Base-by-base conservation (phyloP, 1,139 yeast genomes). In the Pneumocystis sp. region DNA sequence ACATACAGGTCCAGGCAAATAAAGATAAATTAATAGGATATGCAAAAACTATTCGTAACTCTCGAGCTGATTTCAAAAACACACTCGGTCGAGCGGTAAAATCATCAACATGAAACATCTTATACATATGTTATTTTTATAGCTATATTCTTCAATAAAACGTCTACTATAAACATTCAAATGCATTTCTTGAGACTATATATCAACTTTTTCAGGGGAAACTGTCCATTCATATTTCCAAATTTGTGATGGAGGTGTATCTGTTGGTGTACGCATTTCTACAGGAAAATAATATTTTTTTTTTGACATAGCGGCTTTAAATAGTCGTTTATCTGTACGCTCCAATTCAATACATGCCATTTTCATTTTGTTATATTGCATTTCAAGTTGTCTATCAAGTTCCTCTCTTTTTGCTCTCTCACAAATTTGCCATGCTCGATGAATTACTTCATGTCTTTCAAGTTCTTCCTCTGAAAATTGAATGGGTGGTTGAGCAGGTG, bases 241-340 rank as follows among this genome's bases (percentile, higher is more conserved):
- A 39, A 89, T 81, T 68, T 82, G 81, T 72, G 83, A 84, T 59
- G 97, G 87, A n/a, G 98, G 98, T 69, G 80, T 89, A 66, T 90
- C 95, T 0, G 96, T 87, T 44, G 98, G 97, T 4, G 88, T 83
- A 73, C 95, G 83, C 77, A 89, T 75, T 72, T 91, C 96, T 72
- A 86, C 74, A 8, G 95, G 93, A 25, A 50, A 50, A 73, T 85
- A 87, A 71, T 84, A 78, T 69, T 64, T 62, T 17, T 66, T 61
- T 72, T 80, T 81, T 56, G 86, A 85, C 67, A 68, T 68, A 59
- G 80, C 80, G 67, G 80, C 81, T 69, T 75, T 83, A 67, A 73
- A 75, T 42, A 87, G 77, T 67, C 76, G 77, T 0, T 84, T 82
- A 69, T 76, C 81, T 59, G 81, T 74, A 15, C 73, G 68, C 71